Percentiles rank a stretch among this genome's conserved stretches.
These are phyloP conservation scores for Leptodontidium sp. DNA, from an alignment of 2,329 filamentous ascomycete species.

Conservation along the genomic window DNA sequence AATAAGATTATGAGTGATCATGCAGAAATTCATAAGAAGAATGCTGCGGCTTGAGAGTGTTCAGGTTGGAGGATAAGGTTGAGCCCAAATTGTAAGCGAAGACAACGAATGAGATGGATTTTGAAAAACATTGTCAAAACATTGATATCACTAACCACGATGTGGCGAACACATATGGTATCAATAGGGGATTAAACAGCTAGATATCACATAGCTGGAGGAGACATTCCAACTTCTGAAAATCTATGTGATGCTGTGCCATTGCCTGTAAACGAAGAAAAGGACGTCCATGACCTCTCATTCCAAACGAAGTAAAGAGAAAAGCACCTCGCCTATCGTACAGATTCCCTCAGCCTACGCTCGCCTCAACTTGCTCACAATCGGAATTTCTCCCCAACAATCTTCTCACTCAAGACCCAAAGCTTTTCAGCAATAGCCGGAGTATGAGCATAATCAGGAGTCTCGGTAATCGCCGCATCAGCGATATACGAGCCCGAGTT, in stretches of 20 bases:
- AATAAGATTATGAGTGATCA: conserved; percentile 40
- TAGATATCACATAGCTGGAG: too few species aligned
- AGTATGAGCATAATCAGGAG: conserved; percentile 20
- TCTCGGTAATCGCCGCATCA: conserved; percentile 11
- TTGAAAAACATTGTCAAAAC: too few species aligned
- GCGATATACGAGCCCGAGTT: conserved; percentile 10
- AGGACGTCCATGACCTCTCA: neutral
- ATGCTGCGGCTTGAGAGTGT: neutral
- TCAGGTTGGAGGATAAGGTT: neutral
- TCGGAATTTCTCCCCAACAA: conserved; percentile 52
- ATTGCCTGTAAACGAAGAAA: too few species aligned
- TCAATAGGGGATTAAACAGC: too few species aligned
- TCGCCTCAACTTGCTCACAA: neutral
- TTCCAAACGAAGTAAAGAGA: neutral
- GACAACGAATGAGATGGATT: neutral
- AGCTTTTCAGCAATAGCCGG: conserved; percentile 50
- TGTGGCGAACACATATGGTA: too few species aligned
- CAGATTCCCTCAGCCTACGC: too few species aligned
- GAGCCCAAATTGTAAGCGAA: neutral
- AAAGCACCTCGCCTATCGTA: too few species aligned
- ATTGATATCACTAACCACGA: too few species aligned
- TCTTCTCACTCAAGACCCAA: conserved; percentile 55
- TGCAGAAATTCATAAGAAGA: conserved; percentile 25
- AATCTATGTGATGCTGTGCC: too few species aligned
- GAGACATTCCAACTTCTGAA: too few species aligned